Percentiles rank a stretch among this genome's conserved stretches.
Evolutionary conservation across 768 basidiomycete species (phyloP).

Genomic region (Dictyophora rubrovolvata): DNA sequence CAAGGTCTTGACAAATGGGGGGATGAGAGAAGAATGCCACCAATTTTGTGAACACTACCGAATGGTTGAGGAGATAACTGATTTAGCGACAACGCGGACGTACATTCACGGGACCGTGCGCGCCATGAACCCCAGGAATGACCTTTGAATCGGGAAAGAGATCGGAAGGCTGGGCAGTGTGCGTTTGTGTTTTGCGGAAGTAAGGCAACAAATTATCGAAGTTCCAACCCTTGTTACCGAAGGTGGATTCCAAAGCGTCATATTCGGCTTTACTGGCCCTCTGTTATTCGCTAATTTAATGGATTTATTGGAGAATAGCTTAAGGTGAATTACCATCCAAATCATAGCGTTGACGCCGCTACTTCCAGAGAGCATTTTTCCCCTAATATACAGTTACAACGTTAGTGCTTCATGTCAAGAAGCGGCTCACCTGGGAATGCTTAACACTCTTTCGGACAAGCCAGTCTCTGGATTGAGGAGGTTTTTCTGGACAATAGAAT

Average conservation of each 20-base stretch:
- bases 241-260: neutral
- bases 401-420: neutral
- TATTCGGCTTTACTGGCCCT: neutral
- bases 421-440: neutral
- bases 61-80: neutral
- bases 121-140: neutral
- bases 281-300: neutral
- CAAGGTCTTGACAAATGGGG: neutral
- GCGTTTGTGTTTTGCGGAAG: conserved; percentile 8
- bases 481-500: neutral
- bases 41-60: neutral
- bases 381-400: neutral
- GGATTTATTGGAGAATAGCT: neutral
- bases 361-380: neutral
- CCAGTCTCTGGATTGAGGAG: neutral
- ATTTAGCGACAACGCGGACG: neutral
- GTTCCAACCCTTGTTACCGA: conserved; percentile 7
- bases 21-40: neutral
- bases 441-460: neutral
- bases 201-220: conserved; percentile 9
- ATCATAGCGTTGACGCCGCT: neutral
- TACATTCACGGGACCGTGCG: neutral
- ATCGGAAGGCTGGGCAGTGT: neutral
- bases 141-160: neutral
- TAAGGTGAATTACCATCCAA: neutral